These are phyloP conservation scores for Nannizziopsis barbatae DNA, from an alignment of 2,329 filamentous ascomycete genomes.

Conservation along the genomic window DNA sequence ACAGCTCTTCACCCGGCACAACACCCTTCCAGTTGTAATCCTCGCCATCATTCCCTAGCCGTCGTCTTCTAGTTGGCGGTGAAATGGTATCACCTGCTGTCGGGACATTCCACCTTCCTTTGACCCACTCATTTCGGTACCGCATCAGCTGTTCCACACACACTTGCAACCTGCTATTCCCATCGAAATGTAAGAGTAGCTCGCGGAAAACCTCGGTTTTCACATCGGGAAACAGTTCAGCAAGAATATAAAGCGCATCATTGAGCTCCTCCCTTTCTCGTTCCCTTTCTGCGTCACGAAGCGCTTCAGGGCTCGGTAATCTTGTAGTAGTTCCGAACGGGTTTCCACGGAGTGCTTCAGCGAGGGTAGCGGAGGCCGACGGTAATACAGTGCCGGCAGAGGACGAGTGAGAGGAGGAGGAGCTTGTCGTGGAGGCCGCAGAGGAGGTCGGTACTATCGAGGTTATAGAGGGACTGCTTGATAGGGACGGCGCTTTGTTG, in stretches of 20 bases:
- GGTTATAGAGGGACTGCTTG: conserved; percentile 5
- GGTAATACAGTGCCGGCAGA: conserved; percentile 14
- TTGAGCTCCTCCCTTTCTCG: conserved; percentile 34
- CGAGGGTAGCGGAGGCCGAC: conserved; percentile 28
- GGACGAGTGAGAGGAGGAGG: conserved; percentile 9
- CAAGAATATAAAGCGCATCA: conserved; percentile 30
- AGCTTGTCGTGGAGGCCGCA: conserved; percentile 12
- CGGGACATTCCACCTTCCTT: conserved; percentile 36
- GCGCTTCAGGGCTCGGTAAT: conserved; percentile 5
- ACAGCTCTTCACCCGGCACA: conserved; percentile 34
- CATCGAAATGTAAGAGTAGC: conserved; percentile 37
- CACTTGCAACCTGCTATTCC: conserved; percentile 36
- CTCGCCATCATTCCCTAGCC: conserved; percentile 1
- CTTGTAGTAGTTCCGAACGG: conserved; percentile 21
- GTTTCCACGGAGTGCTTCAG: conserved; percentile 36
- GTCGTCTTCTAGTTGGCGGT: neutral
- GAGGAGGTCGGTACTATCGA: conserved; percentile 1
- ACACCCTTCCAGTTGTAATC: conserved; percentile 14
- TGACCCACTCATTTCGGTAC: conserved; percentile 38
- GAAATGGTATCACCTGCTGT: conserved; percentile 7
- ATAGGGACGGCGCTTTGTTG: neutral
- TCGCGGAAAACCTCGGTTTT: conserved; percentile 40
- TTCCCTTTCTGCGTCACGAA: conserved; percentile 20
- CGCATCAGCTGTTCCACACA: conserved; percentile 39
- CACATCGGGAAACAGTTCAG: conserved; percentile 37